Evolutionary conservation across 2,329 filamentous ascomycete species (phyloP).

Genomic region (Aspergillus sp.): DNA sequence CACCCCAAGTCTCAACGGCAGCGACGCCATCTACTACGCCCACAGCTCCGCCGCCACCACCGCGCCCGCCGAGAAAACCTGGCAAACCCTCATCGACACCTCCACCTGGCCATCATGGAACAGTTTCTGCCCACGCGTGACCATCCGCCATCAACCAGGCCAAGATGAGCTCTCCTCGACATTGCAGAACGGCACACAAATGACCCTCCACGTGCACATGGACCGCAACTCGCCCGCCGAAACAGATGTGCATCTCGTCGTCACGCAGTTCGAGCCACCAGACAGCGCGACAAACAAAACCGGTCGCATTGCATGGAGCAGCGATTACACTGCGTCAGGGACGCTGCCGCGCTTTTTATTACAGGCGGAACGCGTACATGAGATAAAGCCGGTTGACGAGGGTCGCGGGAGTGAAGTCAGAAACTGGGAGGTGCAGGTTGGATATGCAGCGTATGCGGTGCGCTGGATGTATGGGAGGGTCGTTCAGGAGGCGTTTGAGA

Average conservation of each 20-base stretch:
- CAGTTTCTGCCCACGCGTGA: conserved; percentile 39
- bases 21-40: conserved; percentile 23
- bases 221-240: conserved; percentile 22
- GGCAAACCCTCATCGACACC: conserved; percentile 39
- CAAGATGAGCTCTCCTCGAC: conserved; percentile 14
- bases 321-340: conserved; percentile 22
- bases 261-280: conserved; percentile 29
- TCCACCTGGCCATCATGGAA: conserved; percentile 45
- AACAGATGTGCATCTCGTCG: conserved; percentile 20
- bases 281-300: conserved; percentile 6
- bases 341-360: conserved; percentile 30
- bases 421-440: conserved; percentile 43
- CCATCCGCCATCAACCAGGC: conserved; percentile 38
- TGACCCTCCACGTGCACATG: conserved; percentile 42
- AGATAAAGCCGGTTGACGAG: conserved; percentile 29
- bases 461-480: conserved; percentile 36
- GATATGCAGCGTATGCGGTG: conserved; percentile 35
- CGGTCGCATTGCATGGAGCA: conserved; percentile 24
- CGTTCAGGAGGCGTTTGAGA: conserved; percentile 32
- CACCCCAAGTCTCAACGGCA: conserved; percentile 27
- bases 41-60: conserved; percentile 32
- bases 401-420: conserved; percentile 24
- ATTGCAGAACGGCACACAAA: conserved; percentile 35
- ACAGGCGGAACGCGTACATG: conserved; percentile 42
- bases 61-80: conserved; percentile 38